Percentiles rank a stretch among this genome's conserved stretches.
Conservation (phyloP, 306 rosid genomes). For the Castanopsis chinensis region DNA sequence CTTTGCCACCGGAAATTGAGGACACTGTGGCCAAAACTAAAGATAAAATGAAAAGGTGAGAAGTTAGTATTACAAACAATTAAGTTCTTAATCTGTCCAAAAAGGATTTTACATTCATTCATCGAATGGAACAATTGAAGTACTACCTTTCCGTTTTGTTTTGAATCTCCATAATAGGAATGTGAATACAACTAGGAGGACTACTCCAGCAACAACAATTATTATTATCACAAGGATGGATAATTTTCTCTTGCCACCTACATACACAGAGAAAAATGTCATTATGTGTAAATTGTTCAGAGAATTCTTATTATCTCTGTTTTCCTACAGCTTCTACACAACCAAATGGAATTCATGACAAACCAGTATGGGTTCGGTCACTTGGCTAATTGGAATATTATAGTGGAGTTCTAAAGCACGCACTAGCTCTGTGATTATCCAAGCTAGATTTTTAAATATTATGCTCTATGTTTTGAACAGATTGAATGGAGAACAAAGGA, state of each 20-base stretch:
- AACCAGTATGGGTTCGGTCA: background rate
- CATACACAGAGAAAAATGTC: slow-evolving; percentile 15
- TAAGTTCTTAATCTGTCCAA: background rate
- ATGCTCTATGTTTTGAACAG: background rate
- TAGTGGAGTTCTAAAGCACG: background rate
- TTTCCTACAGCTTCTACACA: background rate
- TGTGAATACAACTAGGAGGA: slow-evolving; percentile 34
- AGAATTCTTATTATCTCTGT: background rate
- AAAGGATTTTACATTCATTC: background rate
- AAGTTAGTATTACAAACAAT: slow-evolving; percentile 13
- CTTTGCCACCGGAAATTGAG: slow-evolving; percentile 40
- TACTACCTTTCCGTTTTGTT: slow-evolving; percentile 56
- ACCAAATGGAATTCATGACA: background rate
- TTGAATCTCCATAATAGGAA: slow-evolving; percentile 50
- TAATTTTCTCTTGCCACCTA: slow-evolving; percentile 39
- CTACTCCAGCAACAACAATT: slow-evolving; percentile 39
- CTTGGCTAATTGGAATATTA: background rate
- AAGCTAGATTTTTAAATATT: too few species aligned
- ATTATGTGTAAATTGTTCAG: slow-evolving; percentile 6
- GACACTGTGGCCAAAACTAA: slow-evolving; percentile 40
- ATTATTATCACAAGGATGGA: slow-evolving; percentile 31
- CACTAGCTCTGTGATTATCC: too few species aligned
- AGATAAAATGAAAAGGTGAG: background rate
- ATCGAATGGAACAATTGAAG: background rate
- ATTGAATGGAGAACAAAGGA: background rate